Base-by-base conservation (phyloP, 2,329 filamentous ascomycete genomes). In the Immersiporthe knoxdaviesiana region DNA sequence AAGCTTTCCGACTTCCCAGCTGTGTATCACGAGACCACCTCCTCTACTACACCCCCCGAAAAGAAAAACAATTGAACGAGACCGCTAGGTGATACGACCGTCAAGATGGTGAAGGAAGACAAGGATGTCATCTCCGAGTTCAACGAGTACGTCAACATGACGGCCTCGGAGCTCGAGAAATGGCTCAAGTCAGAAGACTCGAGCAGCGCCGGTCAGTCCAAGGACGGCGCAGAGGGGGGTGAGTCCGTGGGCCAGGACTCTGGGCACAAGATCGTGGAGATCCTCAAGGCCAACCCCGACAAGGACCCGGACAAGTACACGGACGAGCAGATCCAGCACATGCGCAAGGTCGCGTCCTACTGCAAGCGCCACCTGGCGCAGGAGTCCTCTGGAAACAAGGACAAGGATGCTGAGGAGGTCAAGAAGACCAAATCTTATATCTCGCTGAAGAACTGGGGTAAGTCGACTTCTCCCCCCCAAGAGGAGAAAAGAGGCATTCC, bases 71-170 rank as follows among this genome's bases (percentile, higher is more conserved):
- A 58, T 21, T 59, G 30, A 37, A 16, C 56, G 21, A 21, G 30
- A 3, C 2, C 14, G 16, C 21, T 24, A 7, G 27, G 24, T 56
- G 35, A 16, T 18, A 37, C 32, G 6, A 54, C 5, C 63, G 50
- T 24, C 66, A 70, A 63, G 8, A 70, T 70, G 68, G 66, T 75
- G 68, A 77, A 78, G 70, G 72, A 73, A 70, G 67, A 72, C 56
- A 73, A 77, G 2, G 75, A 78, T 41, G 77, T 79, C 52, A 75
- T 79, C 71, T 83, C 84, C 63, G 88, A 91, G 75, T 91, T 90
- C 81, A 90, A 91, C 71, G 82, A 87, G 52, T 78, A 90, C 61
- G 87, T 91, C 76, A 91, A 91, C 77, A 91, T 91, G 88, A 84
- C 82, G 14, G 81, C 87, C 1, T 77, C 81, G 1, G 88, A 91